These are phyloP conservation scores for Beauveria sp. DNA, from an alignment of 2,329 filamentous ascomycete species.

Conservation along the genomic window DNA sequence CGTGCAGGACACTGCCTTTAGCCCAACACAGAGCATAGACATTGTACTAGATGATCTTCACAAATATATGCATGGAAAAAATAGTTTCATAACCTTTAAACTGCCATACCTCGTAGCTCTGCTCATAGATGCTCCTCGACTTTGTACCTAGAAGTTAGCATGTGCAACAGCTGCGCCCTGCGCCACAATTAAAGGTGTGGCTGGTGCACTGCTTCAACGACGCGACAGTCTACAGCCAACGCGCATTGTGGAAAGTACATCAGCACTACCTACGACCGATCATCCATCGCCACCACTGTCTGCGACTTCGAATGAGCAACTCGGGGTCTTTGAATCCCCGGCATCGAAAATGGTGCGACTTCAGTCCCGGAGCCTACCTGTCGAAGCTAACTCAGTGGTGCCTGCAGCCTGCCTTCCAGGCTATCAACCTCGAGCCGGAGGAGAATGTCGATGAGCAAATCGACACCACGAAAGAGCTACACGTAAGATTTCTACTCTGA, in stretches of 20 bases:
- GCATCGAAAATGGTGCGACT: slow-evolving; percentile 11
- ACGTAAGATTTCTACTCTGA: slow-evolving; percentile 37
- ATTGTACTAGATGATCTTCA: too few relatives aligned
- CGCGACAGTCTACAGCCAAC: background rate
- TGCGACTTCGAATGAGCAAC: slow-evolving; percentile 1
- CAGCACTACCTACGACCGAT: background rate
- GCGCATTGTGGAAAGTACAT: background rate
- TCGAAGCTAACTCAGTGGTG: slow-evolving; percentile 9
- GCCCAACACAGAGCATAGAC: too few relatives aligned
- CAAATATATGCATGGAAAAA: too few relatives aligned
- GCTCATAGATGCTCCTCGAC: background rate
- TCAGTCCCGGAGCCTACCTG: background rate
- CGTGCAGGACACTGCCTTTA: too few relatives aligned
- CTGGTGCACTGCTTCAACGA: background rate
- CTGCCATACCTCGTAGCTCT: too few relatives aligned
- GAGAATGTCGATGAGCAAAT: slow-evolving; percentile 84
- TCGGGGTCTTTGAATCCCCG: background rate
- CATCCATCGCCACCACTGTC: background rate
- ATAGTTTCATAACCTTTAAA: too few relatives aligned
- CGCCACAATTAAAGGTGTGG: slow-evolving; percentile 10
- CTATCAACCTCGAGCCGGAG: slow-evolving; percentile 90
- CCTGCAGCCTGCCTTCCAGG: slow-evolving; percentile 61
- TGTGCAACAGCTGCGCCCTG: background rate
- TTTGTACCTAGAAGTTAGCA: background rate
- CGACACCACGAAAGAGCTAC: slow-evolving; percentile 91